Evolutionary conservation across 139 green algal species (phyloP), one percentile per base, ranked within the genome.

Genomic region (Chlorokybus atmophyticus): DNA sequence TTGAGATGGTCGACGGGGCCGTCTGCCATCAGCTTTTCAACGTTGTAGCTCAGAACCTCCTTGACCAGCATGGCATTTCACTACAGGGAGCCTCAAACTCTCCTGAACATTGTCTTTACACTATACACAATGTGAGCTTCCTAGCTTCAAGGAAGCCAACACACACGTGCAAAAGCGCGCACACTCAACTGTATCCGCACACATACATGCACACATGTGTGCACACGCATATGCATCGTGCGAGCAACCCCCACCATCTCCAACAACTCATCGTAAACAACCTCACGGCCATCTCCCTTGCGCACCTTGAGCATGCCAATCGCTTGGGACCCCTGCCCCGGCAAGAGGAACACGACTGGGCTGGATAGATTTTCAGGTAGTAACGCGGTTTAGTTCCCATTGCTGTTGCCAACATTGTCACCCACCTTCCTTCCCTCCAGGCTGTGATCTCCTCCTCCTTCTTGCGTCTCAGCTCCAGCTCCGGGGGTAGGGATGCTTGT

Each of bases 1-100:
- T 96, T 85, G 38, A 96, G 79, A 48, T 79, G 70, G 24, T 80
- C 74, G 67, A 91, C 86, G 35, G 87, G 87, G 1, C 87, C 78
- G 6, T 81, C 68, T 4, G 55, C 23, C 56, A 69, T 75, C 2
- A 81, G 52, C 28, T 82, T 51, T 53, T 88, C 66, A 29, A 95
- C 75, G 62, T 95, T 83, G 59, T 75, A 75, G 8, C 87, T 84
- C 50, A 95, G 78, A 42, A 94, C 69, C 2, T 57, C 5, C n/a
- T 79, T 44, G 0, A 85, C 85, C 44, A 93, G 79, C 87, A 95
- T 90, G 29, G 67, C n/a, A 61, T 39, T 78, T 71, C 28, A 94
- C 87, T 0, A 77, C 72, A 1, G 85, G 84, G 35, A 21, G 35
- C n/a, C 7, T n/a, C n/a, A n/a, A n/a, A n/a, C n/a, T n/a, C n/a